Conservation (phyloP, 2,329 filamentous ascomycete genomes). For the Coleophoma cylindrospora region DNA sequence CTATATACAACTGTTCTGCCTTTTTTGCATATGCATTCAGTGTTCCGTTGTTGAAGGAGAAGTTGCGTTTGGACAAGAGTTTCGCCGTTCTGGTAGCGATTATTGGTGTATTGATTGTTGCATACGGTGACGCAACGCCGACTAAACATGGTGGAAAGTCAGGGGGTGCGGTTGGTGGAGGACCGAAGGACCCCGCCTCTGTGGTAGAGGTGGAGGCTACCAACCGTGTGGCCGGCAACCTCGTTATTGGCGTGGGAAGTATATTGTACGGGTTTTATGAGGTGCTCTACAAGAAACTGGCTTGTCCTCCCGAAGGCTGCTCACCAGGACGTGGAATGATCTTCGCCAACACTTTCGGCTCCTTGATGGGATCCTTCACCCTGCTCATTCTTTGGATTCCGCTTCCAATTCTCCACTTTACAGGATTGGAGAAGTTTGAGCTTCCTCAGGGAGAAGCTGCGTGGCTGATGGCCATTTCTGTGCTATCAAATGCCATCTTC, state of each 20-base stretch:
- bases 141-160: constrained; percentile 49
- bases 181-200: constrained; percentile 18
- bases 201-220: constrained; percentile 45
- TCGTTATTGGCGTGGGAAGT: constrained; percentile 86
- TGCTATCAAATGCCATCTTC: constrained; percentile 85
- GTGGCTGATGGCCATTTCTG: constrained; percentile 73
- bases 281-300: constrained; percentile 89
- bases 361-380: constrained; percentile 82
- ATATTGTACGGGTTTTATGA: constrained; percentile 96
- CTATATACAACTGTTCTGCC: constrained; percentile 98
- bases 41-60: constrained; percentile 83
- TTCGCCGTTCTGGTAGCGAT: constrained; percentile 85
- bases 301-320: constrained; percentile 87
- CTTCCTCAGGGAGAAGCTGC: constrained; percentile 74
- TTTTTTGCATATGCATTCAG: constrained; percentile 99
- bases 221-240: constrained; percentile 75
- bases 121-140: constrained; percentile 72
- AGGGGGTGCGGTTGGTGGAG: constrained; percentile 44
- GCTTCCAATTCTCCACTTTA: constrained; percentile 73
- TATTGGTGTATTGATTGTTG: constrained; percentile 85
- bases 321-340: constrained; percentile 85
- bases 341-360: constrained; percentile 90
- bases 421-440: constrained; percentile 77
- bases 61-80: constrained; percentile 77
- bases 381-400: constrained; percentile 87